Percentiles rank a stretch among this genome's conserved stretches.
Evolutionary conservation across 1,139 yeast species (phyloP).

Genomic region (Nadsonia starkeyi-henricii): DNA sequence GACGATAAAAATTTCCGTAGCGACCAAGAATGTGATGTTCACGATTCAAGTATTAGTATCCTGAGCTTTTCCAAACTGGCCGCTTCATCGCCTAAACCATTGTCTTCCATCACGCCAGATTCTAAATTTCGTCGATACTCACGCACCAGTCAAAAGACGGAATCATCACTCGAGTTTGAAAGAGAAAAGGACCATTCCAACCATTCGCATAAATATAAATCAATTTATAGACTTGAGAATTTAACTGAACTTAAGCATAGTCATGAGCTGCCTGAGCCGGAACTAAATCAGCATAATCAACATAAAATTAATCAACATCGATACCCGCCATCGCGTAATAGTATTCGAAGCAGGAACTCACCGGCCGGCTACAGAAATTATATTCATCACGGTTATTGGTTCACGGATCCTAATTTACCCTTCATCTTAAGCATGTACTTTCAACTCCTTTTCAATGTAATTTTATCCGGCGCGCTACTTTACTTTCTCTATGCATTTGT

Average conservation of each 20-base stretch:
- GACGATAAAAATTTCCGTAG: too few species aligned
- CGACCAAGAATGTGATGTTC: too few species aligned
- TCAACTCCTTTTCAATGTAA: conserved; percentile 53
- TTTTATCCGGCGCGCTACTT: conserved; percentile 41
- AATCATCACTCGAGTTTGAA: too few species aligned
- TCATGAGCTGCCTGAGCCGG: too few species aligned
- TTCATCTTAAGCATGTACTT: conserved; percentile 55
- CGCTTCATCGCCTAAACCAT: neutral
- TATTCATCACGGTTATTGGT: neutral
- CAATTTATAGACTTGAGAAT: neutral
- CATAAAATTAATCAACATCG: too few species aligned
- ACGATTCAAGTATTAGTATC: neutral
- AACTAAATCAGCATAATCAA: too few species aligned
- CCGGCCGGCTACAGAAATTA: too few species aligned
- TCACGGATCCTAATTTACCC: conserved; percentile 30
- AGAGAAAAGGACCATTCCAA: neutral
- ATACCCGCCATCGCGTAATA: too few species aligned
- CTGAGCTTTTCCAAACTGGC: neutral
- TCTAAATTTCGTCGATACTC: neutral
- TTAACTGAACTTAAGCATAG: neutral
- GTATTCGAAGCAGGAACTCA: too few species aligned
- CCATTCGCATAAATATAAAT: neutral
- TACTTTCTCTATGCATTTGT: conserved; percentile 43
- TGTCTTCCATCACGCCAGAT: neutral
- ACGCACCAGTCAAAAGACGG: too few species aligned